Evolutionary conservation across 257 asterid genomes (phyloP).

Genomic region (Knoxia roxburghii): DNA sequence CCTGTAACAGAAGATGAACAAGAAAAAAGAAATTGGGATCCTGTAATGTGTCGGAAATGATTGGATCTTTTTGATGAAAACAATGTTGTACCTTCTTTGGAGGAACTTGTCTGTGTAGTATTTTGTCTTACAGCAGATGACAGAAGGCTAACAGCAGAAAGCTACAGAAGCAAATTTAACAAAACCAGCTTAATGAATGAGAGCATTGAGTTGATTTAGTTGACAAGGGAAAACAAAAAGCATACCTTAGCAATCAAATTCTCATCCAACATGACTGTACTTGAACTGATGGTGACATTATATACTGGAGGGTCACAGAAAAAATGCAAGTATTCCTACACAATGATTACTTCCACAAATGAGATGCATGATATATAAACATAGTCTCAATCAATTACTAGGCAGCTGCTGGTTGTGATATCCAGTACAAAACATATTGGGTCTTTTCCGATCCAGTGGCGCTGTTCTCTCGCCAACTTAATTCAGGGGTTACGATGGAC

Average conservation of each 20-base stretch:
- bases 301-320: conserved; percentile 87
- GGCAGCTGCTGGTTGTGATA: neutral
- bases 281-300: conserved; percentile 63
- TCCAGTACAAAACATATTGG: neutral
- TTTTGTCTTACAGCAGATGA: conserved; percentile 23
- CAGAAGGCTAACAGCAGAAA: conserved; percentile 57
- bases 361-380: neutral
- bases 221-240: neutral
- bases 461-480: neutral
- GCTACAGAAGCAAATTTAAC: conserved; percentile 31
- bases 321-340: conserved; percentile 85
- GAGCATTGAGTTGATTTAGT: neutral
- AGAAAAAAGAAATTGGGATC: neutral
- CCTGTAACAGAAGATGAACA: conserved; percentile 27
- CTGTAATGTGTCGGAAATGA: no score
- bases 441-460: neutral
- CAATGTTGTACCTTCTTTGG: conserved; percentile 42
- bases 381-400: neutral
- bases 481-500: neutral
- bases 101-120: conserved; percentile 24
- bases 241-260: conserved; percentile 71
- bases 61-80: neutral
- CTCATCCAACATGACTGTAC: conserved; percentile 81
- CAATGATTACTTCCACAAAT: neutral
- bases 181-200: neutral